Evolutionary conservation across 2,329 filamentous ascomycete species (phyloP), one percentile per base, ranked within the genome.

Genomic region (Xylaria sp.): DNA sequence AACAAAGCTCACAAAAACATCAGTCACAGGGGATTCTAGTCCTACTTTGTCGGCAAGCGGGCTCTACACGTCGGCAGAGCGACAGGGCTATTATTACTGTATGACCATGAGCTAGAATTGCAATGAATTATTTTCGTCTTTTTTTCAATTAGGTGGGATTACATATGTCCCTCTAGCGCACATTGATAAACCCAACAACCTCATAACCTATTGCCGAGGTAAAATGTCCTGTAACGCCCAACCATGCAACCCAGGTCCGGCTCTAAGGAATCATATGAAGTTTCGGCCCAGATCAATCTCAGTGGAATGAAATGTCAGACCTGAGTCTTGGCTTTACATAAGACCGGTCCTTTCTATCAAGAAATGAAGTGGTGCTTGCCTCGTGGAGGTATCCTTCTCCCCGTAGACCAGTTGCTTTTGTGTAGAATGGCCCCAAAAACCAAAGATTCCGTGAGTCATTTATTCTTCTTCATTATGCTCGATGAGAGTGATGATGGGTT

Each of bases 401-500:
- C 46, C 20, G 30, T 20, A 56, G 48, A 20, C 62, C n/a, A 52
- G 60, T 32, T 58, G 64, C 48, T 48, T 53, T 60, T 36, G 45
- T 62, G 41, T 48, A 36, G 32, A 63, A 52, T 34, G 25, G 55
- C 28, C 53, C 36, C 20, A 45, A 52, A 63, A 23, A 39, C 30
- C 30, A 20, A 52, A 32, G 62, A 63, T 52, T 45, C 25, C 43
- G 57, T 65, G 55, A 34, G 13, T 66, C 48, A 30, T 62, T 70
- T 72, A 74, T 67, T 76, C 72, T 65, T 76, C 74, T 76, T 79
- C 83, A 65, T 80, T 78, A 66, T 84, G 80, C 72, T 88, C 90
- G 70, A 99, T 87, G 43, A 99, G 88, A 50, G 95, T 97, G 79
- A 92, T 88, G 60, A 94, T 91, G 12, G 94, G 93, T 56, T 82